Conservation (phyloP, 176 grass and related monocot genomes). For the Oryza australiensis region DNA sequence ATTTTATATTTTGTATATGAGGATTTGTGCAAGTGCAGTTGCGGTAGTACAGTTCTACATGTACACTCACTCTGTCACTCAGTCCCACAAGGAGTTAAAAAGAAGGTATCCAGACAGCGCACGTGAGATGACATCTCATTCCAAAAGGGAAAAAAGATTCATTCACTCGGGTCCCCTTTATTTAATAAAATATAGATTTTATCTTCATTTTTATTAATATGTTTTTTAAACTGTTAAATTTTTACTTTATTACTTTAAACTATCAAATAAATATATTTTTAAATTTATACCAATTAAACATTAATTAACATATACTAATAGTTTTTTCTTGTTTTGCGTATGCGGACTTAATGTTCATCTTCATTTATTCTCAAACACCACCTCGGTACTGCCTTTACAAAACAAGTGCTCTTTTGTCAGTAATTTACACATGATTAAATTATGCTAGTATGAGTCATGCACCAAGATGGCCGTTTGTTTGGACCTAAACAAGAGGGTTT, state of each 20-base stretch:
- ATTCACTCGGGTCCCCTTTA: slow-evolving; percentile 1
- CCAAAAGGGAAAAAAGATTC: background rate
- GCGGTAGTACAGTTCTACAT: background rate
- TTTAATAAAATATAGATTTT: too few species aligned
- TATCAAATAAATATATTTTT: too few species aligned
- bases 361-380: too few species aligned
- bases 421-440: background rate
- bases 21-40: background rate
- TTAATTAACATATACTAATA: too few species aligned
- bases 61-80: background rate
- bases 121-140: slow-evolving; percentile 25
- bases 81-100: background rate
- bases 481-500: background rate
- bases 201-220: too few species aligned
- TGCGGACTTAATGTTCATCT: too few species aligned
- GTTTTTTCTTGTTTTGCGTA: too few species aligned
- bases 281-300: too few species aligned
- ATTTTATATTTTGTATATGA: too few species aligned
- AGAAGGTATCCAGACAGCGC: slow-evolving; percentile 13
- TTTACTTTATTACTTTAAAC: too few species aligned
- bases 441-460: background rate
- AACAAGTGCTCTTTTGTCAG: background rate
- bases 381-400: background rate
- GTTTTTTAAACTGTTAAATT: too few species aligned
- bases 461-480: background rate